A percentile compares a stretch with the other conserved stretches of the same genome.
phyloP scores from a whole-genome alignment of 2,329 filamentous ascomycete genomes.

The Fusarium sp. region DNA sequence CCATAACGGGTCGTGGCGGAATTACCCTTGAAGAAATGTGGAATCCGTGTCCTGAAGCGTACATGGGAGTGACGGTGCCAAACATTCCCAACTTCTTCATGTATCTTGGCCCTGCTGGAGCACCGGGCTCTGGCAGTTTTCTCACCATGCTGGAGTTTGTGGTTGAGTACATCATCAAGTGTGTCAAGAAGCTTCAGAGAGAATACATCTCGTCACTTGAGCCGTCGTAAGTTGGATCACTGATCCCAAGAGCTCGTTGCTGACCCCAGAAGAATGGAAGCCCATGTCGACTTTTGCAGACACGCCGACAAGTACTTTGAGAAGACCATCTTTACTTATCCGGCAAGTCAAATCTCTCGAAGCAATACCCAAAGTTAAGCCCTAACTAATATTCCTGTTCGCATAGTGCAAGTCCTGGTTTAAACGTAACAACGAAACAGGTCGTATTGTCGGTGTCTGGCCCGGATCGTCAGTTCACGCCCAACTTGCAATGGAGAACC shows the following conservation, averaged over 20 bases:
- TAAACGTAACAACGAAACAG: background rate
- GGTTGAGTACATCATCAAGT: slow-evolving; percentile 15
- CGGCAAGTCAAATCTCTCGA: background rate
- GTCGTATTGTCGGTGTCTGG: background rate
- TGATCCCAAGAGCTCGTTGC: background rate
- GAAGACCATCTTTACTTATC: background rate
- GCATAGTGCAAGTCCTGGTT: slow-evolving; percentile 2
- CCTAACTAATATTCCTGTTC: background rate
- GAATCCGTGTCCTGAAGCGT: slow-evolving; percentile 15
- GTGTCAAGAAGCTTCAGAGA: slow-evolving; percentile 10
- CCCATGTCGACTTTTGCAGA: background rate
- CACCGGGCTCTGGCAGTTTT: slow-evolving; percentile 11
- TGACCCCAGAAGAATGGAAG: background rate
- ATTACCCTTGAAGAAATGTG: background rate
- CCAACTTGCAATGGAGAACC: background rate
- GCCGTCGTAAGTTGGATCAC: background rate
- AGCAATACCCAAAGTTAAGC: fast-evolving
- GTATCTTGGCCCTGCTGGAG: slow-evolving; percentile 14
- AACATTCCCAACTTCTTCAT: slow-evolving; percentile 24
- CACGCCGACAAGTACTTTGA: slow-evolving; percentile 6
- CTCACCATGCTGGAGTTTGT: slow-evolving; percentile 15
- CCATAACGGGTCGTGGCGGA: background rate
- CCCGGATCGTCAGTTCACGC: background rate
- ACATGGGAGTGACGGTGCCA: slow-evolving; percentile 8
- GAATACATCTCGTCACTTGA: slow-evolving; percentile 5